A percentile compares a stretch with the other conserved stretches of the same genome.
These are phyloP conservation scores for Lepidium campestre DNA, from an alignment of 441 rosid species.

Conservation along the genomic window DNA sequence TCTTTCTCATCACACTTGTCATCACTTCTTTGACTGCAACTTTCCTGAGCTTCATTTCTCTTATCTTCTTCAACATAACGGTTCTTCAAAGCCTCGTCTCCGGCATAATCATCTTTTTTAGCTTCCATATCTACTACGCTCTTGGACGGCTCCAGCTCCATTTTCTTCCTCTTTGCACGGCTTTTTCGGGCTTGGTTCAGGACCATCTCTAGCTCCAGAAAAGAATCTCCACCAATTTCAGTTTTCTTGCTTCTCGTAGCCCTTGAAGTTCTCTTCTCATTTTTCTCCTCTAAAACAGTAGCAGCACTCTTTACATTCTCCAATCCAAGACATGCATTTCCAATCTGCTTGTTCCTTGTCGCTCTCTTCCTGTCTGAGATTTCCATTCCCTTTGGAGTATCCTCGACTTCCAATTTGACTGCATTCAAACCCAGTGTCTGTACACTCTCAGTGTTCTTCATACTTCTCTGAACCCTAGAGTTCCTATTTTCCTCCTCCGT, in stretches of 20 bases:
- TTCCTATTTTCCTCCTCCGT: constrained; percentile 22
- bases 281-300: neutral
- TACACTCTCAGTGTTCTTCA: constrained; percentile 23
- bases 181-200: constrained; percentile 11
- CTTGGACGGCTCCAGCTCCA: neutral
- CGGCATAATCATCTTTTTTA: neutral
- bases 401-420: constrained; percentile 13
- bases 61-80: neutral
- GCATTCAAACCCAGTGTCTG: constrained; percentile 19
- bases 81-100: neutral
- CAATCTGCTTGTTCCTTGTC: constrained; percentile 11
- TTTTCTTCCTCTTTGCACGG: constrained; percentile 20
- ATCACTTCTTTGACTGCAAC: neutral
- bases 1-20: neutral
- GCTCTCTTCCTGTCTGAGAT: constrained; percentile 12
- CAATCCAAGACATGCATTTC: neutral
- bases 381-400: constrained; percentile 19
- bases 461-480: constrained; percentile 30
- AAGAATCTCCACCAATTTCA: constrained; percentile 21
- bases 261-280: constrained; percentile 2
- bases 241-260: constrained; percentile 27
- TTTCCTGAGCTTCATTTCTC: neutral
- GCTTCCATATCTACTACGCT: constrained; percentile 4
- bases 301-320: constrained; percentile 7
- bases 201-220: constrained; percentile 11